Base-by-base conservation (phyloP, 2,329 filamentous ascomycete species). In the Botrytis squamosa region DNA sequence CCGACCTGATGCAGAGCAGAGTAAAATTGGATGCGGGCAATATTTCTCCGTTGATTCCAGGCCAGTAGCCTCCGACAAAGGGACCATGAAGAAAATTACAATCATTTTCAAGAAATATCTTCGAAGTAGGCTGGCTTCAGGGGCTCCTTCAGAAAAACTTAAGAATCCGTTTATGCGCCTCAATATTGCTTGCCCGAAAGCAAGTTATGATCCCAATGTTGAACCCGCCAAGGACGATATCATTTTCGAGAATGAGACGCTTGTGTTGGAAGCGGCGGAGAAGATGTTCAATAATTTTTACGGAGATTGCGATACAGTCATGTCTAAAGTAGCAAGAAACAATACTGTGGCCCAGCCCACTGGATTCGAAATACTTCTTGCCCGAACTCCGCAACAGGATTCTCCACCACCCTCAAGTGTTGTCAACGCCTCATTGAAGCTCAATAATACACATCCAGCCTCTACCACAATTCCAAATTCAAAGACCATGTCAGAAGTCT, bases 161-260 rank as follows among this genome's bases (percentile, higher is more conserved):
- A 85, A 84, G 29, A 86, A 88, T 69, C 86, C 87, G 0, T 94
- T 94, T 79, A 81, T 94, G 59, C 85, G 85, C 59, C 81, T 95
- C 55, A 87, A 89, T 73, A 89, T 95, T 44, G 80, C 80, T 22
- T 94, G 91, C 78, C 86, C 88, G 0, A 79, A 83, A 1, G 85
- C 86, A 36, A 90, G 85, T 74, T 95, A 95, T 78, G 92, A 95
- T 81, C 84, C 86, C 1, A 95, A 94, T 76, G 82, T 94, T 9
- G 89, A 93, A 74, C 88, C 92, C 5, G 84, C 88, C 5, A 95
- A 95, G 79, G 89, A 93, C 73, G 89, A 93, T 77, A 86, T 95
- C 2, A 78, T 93, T 0, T 94, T 95, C 78, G 84, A 84, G 7
- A 84, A 93, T 69, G 87, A 90, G 40, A 77, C 66, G 57, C 49